Conservation (phyloP, 345 rosid species). For the Rhodamnia rubescens region DNA sequence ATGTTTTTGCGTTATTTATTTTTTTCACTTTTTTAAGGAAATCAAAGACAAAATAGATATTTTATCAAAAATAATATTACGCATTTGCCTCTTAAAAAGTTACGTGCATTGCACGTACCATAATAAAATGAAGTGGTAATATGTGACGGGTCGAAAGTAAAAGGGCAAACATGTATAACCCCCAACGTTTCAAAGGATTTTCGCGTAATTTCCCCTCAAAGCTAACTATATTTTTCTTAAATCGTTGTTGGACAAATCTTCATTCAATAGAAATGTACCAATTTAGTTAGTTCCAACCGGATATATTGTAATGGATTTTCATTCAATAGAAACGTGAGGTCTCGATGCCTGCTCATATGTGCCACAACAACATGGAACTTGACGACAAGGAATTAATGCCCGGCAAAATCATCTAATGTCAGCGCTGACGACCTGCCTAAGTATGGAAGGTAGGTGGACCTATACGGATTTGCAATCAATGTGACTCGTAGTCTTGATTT, state of each 20-base stretch:
- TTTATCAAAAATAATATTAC: background rate
- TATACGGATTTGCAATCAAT: background rate
- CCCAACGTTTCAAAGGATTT: background rate
- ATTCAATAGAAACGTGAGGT: too few species aligned
- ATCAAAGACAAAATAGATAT: background rate
- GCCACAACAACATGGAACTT: background rate
- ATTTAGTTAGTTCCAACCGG: too few species aligned
- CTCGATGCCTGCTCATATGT: too few species aligned
- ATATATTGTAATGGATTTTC: too few species aligned
- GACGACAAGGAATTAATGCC: background rate
- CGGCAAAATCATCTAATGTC: fast-evolving
- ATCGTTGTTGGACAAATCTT: background rate
- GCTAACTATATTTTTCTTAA: background rate
- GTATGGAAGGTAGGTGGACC: too few species aligned
- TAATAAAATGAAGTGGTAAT: background rate
- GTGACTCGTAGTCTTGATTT: background rate
- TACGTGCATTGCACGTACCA: background rate
- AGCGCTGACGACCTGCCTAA: background rate
- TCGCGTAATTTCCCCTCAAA: background rate
- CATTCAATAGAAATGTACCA: background rate
- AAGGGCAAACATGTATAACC: background rate
- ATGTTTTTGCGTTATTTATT: background rate
- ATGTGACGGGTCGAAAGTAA: too few species aligned
- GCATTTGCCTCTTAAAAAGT: background rate
- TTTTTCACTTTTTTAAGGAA: background rate